These are phyloP conservation scores for Aureobasidium mangrovei DNA, from an alignment of 2,329 filamentous ascomycete genomes.

Conservation along the genomic window DNA sequence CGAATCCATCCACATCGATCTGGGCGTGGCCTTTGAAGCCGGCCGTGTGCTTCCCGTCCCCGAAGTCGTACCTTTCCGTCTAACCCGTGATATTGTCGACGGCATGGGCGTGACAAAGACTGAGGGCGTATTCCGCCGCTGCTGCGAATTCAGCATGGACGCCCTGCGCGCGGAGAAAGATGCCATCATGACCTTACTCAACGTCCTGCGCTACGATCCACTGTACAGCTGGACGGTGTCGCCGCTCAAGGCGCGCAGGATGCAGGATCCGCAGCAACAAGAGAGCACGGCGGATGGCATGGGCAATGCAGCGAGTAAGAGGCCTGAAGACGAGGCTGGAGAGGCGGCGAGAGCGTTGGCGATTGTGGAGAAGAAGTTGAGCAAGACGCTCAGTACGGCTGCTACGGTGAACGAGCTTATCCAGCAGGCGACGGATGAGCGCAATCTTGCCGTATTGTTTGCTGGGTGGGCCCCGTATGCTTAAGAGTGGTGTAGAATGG, in stretches of 20 bases:
- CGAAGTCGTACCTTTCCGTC: conserved; percentile 88
- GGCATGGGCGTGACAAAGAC: conserved; percentile 94
- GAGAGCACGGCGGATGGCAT: background rate
- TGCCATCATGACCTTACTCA: conserved; percentile 96
- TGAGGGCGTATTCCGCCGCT: conserved; percentile 93
- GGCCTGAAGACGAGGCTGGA: conserved; percentile 46
- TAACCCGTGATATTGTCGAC: conserved; percentile 91
- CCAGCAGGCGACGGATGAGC: conserved; percentile 87
- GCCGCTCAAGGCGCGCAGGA: conserved; percentile 54
- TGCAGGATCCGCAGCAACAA: conserved; percentile 47
- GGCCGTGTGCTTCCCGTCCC: conserved; percentile 91
- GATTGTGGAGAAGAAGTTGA: conserved; percentile 91
- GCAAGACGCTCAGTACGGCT: conserved; percentile 84
- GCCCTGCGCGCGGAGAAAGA: conserved; percentile 91
- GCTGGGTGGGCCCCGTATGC: conserved; percentile 18
- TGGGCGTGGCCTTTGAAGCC: conserved; percentile 95
- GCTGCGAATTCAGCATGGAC: conserved; percentile 94
- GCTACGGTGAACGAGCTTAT: conserved; percentile 97
- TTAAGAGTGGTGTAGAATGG: background rate
- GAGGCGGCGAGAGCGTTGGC: conserved; percentile 89
- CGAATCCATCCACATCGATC: conserved; percentile 92
- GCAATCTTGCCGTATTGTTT: conserved; percentile 84
- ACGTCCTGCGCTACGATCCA: conserved; percentile 96
- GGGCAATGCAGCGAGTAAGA: background rate
- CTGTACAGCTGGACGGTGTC: conserved; percentile 93